Base-by-base conservation (phyloP, 306 rosid species). In the Glycine soja region DNA sequence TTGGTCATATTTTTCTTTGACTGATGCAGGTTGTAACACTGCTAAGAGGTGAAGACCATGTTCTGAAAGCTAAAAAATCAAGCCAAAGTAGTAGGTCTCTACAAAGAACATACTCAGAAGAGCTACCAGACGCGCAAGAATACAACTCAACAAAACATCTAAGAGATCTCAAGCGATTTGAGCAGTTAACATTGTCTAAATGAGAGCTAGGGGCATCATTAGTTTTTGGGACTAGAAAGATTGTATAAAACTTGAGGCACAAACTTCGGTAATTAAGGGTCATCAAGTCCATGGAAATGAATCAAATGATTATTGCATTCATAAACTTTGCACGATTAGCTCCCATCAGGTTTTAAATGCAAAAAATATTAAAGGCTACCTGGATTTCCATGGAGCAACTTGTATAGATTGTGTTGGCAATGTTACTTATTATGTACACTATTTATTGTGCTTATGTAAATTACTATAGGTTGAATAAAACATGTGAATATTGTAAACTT, bases 21-120 rank as follows among this genome's bases (percentile, higher is more conserved):
- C 77, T 77, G 15, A 0, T 38, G 76, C 89, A 95, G 99, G 88
- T 89, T 42, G 88, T 74, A 48, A 51, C 88, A 53, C 77, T 93
- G 72, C 86, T 95, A 47, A 89, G 90, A 88, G 96, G 96, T 5
- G 88, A 93, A 50, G 82, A 87, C 3, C 19, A 57, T 5, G 79
- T 53, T 15, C 51, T 10, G 7, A 56, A 83, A 58, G 59, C 81
- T 34, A 75, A 70, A 77, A 65, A 70, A 52, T 80, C 74, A 64
- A 4, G 43, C 14, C 72, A 14, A 75, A 86, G 83, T 77, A 86
- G 83, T 79, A 15, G 52, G 58, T 4, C 81, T 71, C 12, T 84
- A 59, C 91, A 14, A 24, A 91, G 97, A 88, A 91, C 96, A 46
- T 92, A 88, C 89, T 92, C 98, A 0, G 96, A 93, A 85, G 98